Percentiles rank a stretch among this genome's conserved stretches.
Conservation (phyloP, 2,329 filamentous ascomycete species). For the Penicillium janthinellum region DNA sequence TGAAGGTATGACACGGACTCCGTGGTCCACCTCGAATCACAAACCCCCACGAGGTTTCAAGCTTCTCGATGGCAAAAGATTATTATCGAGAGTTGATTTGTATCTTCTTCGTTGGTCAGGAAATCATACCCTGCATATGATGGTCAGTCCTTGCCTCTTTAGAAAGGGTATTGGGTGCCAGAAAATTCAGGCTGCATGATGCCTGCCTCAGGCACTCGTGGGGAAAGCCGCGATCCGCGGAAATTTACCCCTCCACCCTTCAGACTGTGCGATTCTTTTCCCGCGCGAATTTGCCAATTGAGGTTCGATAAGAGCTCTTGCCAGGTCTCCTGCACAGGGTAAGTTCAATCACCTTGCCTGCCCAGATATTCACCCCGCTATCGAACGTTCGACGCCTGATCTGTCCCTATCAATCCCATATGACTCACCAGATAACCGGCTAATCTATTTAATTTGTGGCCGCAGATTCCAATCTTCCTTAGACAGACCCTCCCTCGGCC, state of each 20-base stretch:
- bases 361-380: background rate
- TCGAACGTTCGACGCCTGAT: background rate
- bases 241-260: conserved; percentile 40
- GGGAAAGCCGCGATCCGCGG: conserved; percentile 22
- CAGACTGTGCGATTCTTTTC: conserved; percentile 18
- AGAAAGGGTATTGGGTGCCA: background rate
- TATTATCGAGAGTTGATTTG: background rate
- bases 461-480: conserved; percentile 8
- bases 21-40: background rate
- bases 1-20: background rate
- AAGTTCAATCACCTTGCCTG: background rate
- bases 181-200: background rate
- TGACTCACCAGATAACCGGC: conserved; percentile 23
- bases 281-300: background rate
- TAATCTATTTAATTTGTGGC: conserved; percentile 8
- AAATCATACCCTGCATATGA: background rate
- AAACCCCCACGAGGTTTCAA: background rate
- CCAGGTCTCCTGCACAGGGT: background rate
- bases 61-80: no score
- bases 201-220: conserved; percentile 29
- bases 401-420: conserved; percentile 5
- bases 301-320: background rate
- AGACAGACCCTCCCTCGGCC: background rate
- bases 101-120: background rate
- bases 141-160: background rate